A percentile compares a stretch with the other conserved stretches of the same genome.
Evolutionary conservation across 768 basidiomycete species (phyloP).

Genomic region (Russula olivacea): DNA sequence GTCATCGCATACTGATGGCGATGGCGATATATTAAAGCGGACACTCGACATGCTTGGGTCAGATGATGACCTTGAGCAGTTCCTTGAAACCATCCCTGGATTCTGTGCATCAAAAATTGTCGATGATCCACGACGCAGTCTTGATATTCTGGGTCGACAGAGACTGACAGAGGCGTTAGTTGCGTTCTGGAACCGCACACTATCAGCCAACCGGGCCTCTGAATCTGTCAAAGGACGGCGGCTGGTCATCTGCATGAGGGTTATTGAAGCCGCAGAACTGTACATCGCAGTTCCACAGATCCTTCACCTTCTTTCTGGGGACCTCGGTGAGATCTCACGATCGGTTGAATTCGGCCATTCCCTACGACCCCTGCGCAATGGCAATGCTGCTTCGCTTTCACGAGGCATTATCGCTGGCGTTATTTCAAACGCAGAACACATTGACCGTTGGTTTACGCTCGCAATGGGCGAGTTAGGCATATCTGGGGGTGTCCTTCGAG

Average conservation of each 20-base stretch:
- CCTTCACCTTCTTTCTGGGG: background rate
- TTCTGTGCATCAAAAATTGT: background rate
- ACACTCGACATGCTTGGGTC: background rate
- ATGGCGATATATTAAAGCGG: background rate
- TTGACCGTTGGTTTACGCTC: background rate
- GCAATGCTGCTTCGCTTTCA: background rate
- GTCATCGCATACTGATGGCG: background rate
- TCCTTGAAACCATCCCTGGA: background rate
- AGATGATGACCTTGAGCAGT: constrained; percentile 1
- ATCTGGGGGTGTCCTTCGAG: background rate
- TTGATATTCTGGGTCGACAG: background rate
- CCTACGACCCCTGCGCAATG: background rate
- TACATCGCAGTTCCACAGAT: background rate
- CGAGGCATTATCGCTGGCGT: background rate
- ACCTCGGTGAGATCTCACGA: background rate
- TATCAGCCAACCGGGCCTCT: background rate
- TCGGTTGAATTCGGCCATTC: background rate
- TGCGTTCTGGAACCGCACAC: background rate
- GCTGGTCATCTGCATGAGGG: background rate
- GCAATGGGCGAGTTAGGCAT: background rate
- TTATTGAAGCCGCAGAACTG: background rate
- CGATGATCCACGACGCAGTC: background rate
- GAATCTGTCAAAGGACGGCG: background rate
- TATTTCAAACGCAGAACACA: background rate
- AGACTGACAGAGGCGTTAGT: background rate